phyloP scores from a whole-genome alignment of 495 filamentous ascomycete species.

The Pyronema domesticum region DNA sequence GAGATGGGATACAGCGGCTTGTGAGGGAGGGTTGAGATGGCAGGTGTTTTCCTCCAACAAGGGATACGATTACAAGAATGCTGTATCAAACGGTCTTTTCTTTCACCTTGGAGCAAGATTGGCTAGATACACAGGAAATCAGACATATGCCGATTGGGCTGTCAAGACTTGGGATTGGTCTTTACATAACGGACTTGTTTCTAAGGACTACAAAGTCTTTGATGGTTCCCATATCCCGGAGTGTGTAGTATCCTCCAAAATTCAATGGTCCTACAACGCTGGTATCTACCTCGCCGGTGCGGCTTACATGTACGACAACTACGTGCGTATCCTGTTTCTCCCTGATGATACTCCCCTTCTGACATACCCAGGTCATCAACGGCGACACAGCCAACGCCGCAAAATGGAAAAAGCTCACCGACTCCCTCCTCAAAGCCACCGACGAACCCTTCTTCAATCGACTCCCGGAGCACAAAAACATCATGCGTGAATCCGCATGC shows the following conservation, averaged over 20 bases:
- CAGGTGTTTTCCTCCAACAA: slow-evolving; percentile 67
- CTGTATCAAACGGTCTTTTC: slow-evolving; percentile 64
- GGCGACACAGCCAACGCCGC: background rate
- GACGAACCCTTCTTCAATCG: slow-evolving; percentile 40
- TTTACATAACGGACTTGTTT: slow-evolving; percentile 41
- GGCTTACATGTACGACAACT: slow-evolving; percentile 53
- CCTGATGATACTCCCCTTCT: background rate
- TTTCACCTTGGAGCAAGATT: slow-evolving; percentile 64
- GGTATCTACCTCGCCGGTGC: slow-evolving; percentile 48
- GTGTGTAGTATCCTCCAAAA: slow-evolving; percentile 25
- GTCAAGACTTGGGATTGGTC: slow-evolving; percentile 61
- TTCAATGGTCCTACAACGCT: slow-evolving; percentile 49
- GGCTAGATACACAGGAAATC: slow-evolving; percentile 56
- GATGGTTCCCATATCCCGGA: slow-evolving; percentile 38
- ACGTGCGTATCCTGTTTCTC: background rate
- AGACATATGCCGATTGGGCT: slow-evolving; percentile 64
- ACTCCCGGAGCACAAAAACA: slow-evolving; percentile 26
- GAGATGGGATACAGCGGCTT: slow-evolving; percentile 53
- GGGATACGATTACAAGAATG: slow-evolving; percentile 68
- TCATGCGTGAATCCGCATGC: slow-evolving; percentile 52
- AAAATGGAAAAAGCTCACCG: background rate
- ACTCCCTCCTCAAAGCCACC: slow-evolving; percentile 38
- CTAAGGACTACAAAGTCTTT: slow-evolving; percentile 39
- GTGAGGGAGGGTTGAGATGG: slow-evolving; percentile 61
- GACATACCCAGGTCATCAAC: background rate